These are phyloP conservation scores for Rhizopogon vulgaris DNA, from an alignment of 768 basidiomycete species.

Conservation along the genomic window DNA sequence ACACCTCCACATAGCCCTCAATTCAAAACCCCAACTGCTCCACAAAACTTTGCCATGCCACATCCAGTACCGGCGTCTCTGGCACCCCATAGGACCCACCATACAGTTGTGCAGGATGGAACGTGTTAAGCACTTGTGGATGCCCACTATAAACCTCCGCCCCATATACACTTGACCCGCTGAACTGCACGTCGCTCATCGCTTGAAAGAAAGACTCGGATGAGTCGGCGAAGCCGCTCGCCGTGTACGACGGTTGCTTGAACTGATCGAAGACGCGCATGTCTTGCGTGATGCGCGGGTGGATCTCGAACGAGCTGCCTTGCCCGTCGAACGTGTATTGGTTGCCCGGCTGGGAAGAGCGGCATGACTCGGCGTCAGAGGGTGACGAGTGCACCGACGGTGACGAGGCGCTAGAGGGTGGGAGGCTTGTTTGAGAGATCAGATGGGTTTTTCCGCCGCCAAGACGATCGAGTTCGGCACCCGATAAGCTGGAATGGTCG, in stretches of 20 bases:
- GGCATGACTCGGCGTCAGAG: slow-evolving; percentile 9
- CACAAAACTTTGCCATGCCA: slow-evolving; percentile 63
- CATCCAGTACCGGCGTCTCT: slow-evolving; percentile 40
- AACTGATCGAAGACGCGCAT: slow-evolving; percentile 38
- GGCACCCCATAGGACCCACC: slow-evolving; percentile 2
- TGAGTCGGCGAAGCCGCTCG: slow-evolving; percentile 22
- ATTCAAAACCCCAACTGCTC: slow-evolving; percentile 55
- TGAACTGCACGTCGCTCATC: slow-evolving; percentile 27
- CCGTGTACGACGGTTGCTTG: slow-evolving; percentile 13
- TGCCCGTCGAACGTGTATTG: slow-evolving; percentile 1
- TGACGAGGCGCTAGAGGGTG: slow-evolving; percentile 2
- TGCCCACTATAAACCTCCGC: slow-evolving; percentile 8
- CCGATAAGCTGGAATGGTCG: slow-evolving; percentile 22
- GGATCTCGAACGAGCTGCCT: slow-evolving; percentile 11
- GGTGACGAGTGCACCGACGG: slow-evolving; percentile 9
- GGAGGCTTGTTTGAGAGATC: slow-evolving; percentile 18
- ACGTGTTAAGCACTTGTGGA: slow-evolving; percentile 10
- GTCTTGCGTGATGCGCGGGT: slow-evolving; percentile 44
- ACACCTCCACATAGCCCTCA: not conserved
- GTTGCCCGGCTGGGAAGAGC: slow-evolving; percentile 5
- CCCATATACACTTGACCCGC: slow-evolving; percentile 11
- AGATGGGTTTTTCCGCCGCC: slow-evolving; percentile 46
- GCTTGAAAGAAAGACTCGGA: slow-evolving; percentile 21
- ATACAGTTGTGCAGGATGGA: slow-evolving; percentile 12
- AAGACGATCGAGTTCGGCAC: slow-evolving; percentile 48